Percentiles rank a stretch among this genome's conserved stretches.
phyloP scores from a whole-genome alignment of 1,284 basidiomycete genomes.

The Naganishia sp. region DNA sequence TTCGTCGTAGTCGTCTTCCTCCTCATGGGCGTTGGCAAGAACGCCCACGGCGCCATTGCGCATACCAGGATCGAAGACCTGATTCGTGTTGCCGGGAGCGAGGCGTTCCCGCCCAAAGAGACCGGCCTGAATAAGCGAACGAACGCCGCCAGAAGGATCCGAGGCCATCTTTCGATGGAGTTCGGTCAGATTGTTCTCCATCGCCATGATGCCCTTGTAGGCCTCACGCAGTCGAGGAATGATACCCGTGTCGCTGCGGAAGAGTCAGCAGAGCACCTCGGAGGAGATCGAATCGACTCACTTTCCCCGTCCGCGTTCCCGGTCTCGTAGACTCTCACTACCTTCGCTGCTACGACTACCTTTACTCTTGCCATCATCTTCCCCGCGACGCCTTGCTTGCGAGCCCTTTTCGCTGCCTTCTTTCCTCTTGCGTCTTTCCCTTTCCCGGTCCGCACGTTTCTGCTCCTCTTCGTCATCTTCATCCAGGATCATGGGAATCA shows the following conservation, averaged over 20 bases:
- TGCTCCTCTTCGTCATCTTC: slow-evolving; percentile 37
- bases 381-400: slow-evolving; percentile 33
- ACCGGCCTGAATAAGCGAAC: slow-evolving; percentile 29
- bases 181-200: slow-evolving; percentile 53
- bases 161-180: slow-evolving; percentile 51
- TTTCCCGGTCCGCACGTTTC: slow-evolving; percentile 50
- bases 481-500: slow-evolving; percentile 16
- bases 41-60: slow-evolving; percentile 23
- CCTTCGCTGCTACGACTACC: slow-evolving; percentile 54
- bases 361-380: slow-evolving; percentile 46
- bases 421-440: slow-evolving; percentile 49
- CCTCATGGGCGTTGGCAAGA: slow-evolving; percentile 7
- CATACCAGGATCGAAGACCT: slow-evolving; percentile 27
- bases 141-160: slow-evolving; percentile 43
- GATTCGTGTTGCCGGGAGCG: neutral
- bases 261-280: neutral
- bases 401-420: slow-evolving; percentile 49
- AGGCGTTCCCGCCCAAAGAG: slow-evolving; percentile 2
- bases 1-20: slow-evolving; percentile 26
- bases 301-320: slow-evolving; percentile 51
- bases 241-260: slow-evolving; percentile 52
- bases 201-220: slow-evolving; percentile 51
- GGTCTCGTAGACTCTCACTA: slow-evolving; percentile 54
- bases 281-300: slow-evolving; percentile 34
- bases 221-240: slow-evolving; percentile 50